These are phyloP conservation scores for Shiraia bambusicola DNA, from an alignment of 2,329 filamentous ascomycete species.

Conservation along the genomic window DNA sequence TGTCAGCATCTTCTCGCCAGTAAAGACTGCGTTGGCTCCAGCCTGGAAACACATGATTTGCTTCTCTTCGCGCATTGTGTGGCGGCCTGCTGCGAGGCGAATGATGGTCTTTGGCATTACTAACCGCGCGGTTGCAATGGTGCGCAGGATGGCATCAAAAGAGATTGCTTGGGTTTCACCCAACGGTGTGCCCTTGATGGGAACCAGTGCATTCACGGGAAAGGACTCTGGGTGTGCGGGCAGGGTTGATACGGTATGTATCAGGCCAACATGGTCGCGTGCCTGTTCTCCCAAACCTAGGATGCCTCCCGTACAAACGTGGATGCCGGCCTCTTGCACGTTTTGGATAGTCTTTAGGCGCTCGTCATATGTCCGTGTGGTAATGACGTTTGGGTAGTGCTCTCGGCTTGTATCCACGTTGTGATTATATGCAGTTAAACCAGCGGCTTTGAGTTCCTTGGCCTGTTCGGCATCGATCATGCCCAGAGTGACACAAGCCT, in stretches of 20 bases:
- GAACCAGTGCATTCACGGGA: conserved; percentile 86
- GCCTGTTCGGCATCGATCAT: conserved; percentile 87
- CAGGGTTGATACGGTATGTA: conserved; percentile 79
- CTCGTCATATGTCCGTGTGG: conserved; percentile 84
- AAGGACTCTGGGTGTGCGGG: conserved; percentile 85
- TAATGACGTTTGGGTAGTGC: conserved; percentile 84
- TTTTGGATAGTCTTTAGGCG: conserved; percentile 75
- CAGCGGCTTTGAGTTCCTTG: conserved; percentile 77
- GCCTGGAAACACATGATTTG: conserved; percentile 88
- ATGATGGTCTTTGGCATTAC: conserved; percentile 86
- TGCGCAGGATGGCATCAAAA: conserved; percentile 77
- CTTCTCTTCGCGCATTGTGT: conserved; percentile 83
- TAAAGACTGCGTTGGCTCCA: conserved; percentile 92
- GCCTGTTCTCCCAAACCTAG: conserved; percentile 79
- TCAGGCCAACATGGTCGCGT: conserved; percentile 76
- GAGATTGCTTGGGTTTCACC: conserved; percentile 70
- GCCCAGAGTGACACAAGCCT: conserved; percentile 88
- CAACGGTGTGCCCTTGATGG: conserved; percentile 85
- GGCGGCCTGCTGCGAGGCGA: conserved; percentile 79
- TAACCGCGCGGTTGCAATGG: conserved; percentile 79
- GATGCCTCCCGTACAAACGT: conserved; percentile 88
- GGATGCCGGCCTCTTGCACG: conserved; percentile 82
- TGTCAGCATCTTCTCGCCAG: conserved; percentile 92
- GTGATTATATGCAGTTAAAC: conserved; percentile 90
- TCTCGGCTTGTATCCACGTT: conserved; percentile 89